Evolutionary conservation across 176 grass and related monocot genomes (phyloP), one percentile per base, ranked within the genome.

Genomic region (Rhipidocladum racemiflorum): DNA sequence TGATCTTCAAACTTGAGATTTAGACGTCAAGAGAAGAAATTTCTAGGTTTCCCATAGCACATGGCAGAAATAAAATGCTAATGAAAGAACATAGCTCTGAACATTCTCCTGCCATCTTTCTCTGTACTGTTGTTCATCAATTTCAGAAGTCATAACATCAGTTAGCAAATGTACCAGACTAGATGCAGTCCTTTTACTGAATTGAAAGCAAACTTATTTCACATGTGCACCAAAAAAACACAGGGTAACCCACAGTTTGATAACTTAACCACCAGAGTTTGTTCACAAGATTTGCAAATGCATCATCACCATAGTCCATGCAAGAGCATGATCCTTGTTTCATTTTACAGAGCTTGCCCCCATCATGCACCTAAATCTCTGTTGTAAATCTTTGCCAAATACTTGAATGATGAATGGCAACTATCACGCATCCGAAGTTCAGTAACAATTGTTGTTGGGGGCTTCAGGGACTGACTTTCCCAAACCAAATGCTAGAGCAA

Each of bases 271-370:
- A 16, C 64, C 64, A 77, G 51, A 74, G 42, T 36, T 51, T 60
- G 51, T 39, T 44, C 65, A 54, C 30, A 77, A 65, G 21, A 51
- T 51, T 63, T 24, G 32, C 45, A 80, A 48, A 28, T 66, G 21
- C n/a, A 36, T 70, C 61, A 89, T 79, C 61, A 85, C 66, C 65
- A 82, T 74, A 57, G 29, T 87, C 84, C 42, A 48, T 74, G 81
- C 91, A 92, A 34, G 81, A 81, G 61, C 84, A 89, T 28, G 13
- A 57, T 60, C 72, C 56, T 29, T 61, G 66, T 24, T 81, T 70
- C 35, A 69, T 82, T 67, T 77, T 36, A 75, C 85, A 74, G 49
- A 89, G 88, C 36, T 72, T 64, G 63, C 27, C 39, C 13, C 84
- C 48, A 65, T 89, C 72, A 76, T 55, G 71, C 38, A 78, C 35